These are phyloP conservation scores for Cenchrus purpureus DNA, from an alignment of 176 grass and related monocot genomes.

Conservation along the genomic window DNA sequence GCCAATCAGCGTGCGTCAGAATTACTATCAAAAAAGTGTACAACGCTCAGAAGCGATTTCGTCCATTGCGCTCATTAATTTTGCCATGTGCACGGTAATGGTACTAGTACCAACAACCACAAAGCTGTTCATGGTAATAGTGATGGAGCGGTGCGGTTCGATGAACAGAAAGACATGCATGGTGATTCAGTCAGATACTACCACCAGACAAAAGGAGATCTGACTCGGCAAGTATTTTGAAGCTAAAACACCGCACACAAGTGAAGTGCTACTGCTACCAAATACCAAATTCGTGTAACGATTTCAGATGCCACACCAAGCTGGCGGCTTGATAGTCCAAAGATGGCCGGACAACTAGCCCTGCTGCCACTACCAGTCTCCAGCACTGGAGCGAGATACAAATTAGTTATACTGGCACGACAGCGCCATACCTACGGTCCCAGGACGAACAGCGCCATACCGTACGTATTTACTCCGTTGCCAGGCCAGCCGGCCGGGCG, in stretches of 20 bases:
- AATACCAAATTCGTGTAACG: background rate
- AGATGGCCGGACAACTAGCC: background rate
- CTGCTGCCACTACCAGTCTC: background rate
- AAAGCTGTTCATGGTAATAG: background rate
- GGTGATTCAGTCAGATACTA: background rate
- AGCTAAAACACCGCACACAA: background rate
- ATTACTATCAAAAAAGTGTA: too few species aligned
- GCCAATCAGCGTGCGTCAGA: background rate
- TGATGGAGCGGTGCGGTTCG: background rate
- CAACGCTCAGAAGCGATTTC: background rate
- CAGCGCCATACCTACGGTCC: background rate
- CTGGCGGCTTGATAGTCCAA: background rate
- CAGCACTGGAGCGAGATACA: background rate
- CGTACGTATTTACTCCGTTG: constrained; percentile 24
- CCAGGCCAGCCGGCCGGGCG: background rate
- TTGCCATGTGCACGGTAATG: background rate
- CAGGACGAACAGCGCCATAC: background rate
- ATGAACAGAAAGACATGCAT: background rate
- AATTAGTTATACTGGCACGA: background rate
- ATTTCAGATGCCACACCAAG: too few species aligned
- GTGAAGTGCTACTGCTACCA: background rate
- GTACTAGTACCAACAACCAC: background rate
- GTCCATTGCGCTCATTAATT: background rate
- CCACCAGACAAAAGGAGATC: too few species aligned
- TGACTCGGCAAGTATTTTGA: background rate